phyloP scores from a whole-genome alignment of 108 stramenopile genomes.

The Nannochloropsis granulata region DNA sequence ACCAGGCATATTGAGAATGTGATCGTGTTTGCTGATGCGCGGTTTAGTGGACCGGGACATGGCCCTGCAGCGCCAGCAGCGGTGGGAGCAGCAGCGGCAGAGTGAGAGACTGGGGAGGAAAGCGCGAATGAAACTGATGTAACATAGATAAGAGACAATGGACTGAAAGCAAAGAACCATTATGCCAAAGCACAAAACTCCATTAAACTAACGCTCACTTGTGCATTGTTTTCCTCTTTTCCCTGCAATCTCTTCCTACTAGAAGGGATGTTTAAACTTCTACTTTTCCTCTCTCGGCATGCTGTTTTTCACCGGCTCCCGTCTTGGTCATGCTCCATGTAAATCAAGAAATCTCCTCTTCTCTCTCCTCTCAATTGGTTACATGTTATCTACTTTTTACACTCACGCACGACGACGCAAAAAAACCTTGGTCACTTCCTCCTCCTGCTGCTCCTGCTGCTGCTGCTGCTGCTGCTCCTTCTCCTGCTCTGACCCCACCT shows the following conservation, averaged over 20 bases:
- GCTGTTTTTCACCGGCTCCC: neutral
- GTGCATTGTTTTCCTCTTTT: too few species aligned
- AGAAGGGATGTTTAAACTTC: neutral
- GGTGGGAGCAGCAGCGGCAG: too few species aligned
- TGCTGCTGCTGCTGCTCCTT: neutral
- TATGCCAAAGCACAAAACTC: too few species aligned
- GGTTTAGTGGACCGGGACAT: neutral
- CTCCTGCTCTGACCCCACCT: neutral
- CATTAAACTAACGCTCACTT: too few species aligned
- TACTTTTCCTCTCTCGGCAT: neutral
- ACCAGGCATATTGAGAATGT: conserved; percentile 93
- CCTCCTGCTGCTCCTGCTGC: too few species aligned
- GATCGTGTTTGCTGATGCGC: conserved; percentile 54
- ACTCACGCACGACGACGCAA: too few species aligned
- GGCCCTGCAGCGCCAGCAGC: neutral
- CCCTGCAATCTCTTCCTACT: too few species aligned
- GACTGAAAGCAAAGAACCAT: neutral
- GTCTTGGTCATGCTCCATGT: too few species aligned
- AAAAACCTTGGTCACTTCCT: too few species aligned
- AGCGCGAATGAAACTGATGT: neutral
- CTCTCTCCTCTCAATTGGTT: neutral
- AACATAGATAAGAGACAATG: neutral
- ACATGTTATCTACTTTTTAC: too few species aligned
- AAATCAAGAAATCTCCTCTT: neutral
- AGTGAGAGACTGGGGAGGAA: too few species aligned